Conservation (phyloP, 495 filamentous ascomycete genomes). For the Penicillium bovifimosum region DNA sequence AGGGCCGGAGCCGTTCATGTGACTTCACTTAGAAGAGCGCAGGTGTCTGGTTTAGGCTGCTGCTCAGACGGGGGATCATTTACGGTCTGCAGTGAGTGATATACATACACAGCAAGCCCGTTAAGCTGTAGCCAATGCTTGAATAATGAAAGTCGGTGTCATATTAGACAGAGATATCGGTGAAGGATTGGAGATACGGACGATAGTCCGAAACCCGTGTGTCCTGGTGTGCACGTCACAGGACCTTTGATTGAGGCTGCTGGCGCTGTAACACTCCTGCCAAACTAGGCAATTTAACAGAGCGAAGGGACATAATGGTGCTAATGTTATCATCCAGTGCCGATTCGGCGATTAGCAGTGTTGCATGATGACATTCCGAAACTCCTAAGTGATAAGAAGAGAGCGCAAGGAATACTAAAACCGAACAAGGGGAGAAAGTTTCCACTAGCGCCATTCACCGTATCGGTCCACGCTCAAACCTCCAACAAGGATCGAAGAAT, state of each 20-base stretch:
- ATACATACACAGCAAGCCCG: too few relatives aligned
- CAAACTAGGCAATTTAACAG: background rate
- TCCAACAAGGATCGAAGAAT: constrained; percentile 34
- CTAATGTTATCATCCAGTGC: background rate
- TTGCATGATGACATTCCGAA: background rate
- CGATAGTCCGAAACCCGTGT: background rate
- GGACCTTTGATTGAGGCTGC: background rate
- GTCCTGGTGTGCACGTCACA: background rate
- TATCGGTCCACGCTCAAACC: constrained; percentile 1
- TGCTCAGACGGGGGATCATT: background rate
- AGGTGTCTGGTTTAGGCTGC: constrained; percentile 1
- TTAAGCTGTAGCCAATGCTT: background rate
- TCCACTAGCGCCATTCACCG: background rate
- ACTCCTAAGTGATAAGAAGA: background rate
- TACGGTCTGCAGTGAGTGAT: background rate
- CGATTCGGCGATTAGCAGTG: background rate
- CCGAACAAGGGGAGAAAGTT: constrained; percentile 8
- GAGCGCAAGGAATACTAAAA: background rate
- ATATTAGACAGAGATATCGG: background rate
- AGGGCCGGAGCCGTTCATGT: constrained; percentile 13
- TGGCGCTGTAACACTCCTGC: background rate
- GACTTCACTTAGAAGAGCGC: background rate
- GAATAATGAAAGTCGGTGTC: background rate
- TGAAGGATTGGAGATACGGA: background rate
- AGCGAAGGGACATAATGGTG: background rate